phyloP scores from a whole-genome alignment of 805 yeast genomes.

The Cyberlindnera bimundalis region DNA sequence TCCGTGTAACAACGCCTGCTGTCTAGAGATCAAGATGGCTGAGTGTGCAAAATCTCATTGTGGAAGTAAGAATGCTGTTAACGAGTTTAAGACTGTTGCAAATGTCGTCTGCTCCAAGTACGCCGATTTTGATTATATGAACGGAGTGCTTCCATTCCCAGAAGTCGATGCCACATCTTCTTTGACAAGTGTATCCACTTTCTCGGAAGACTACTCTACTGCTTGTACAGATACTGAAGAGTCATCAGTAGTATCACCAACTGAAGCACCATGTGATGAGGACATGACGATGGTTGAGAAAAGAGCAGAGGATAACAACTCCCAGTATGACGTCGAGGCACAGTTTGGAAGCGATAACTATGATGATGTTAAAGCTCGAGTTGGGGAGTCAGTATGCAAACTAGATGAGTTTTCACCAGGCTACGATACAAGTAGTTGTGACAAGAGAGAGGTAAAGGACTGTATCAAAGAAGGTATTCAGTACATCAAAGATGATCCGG shows the following conservation, averaged over 20 bases:
- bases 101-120: conserved; percentile 23
- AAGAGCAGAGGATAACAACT: too few species aligned
- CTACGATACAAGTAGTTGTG: conserved; percentile 22
- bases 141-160: conserved; percentile 16
- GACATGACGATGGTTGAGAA: too few species aligned
- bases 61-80: conserved; percentile 15
- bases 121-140: conserved; percentile 23
- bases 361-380: conserved; percentile 24
- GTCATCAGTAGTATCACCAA: neutral
- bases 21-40: conserved; percentile 25
- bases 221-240: too few species aligned
- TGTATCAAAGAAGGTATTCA: conserved; percentile 26
- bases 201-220: neutral
- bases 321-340: neutral
- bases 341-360: conserved; percentile 24
- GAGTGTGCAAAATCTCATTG: conserved; percentile 24
- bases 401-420: conserved; percentile 23
- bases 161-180: neutral
- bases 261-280: neutral
- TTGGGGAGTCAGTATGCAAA: conserved; percentile 20
- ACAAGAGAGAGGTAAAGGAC: conserved; percentile 18
- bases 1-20: conserved; percentile 26
- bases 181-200: neutral
- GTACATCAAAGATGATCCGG: conserved; percentile 21
- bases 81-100: conserved; percentile 18